Evolutionary conservation across 805 yeast genomes (phyloP).

Genomic region (Starmerella khaoyaiensis): DNA sequence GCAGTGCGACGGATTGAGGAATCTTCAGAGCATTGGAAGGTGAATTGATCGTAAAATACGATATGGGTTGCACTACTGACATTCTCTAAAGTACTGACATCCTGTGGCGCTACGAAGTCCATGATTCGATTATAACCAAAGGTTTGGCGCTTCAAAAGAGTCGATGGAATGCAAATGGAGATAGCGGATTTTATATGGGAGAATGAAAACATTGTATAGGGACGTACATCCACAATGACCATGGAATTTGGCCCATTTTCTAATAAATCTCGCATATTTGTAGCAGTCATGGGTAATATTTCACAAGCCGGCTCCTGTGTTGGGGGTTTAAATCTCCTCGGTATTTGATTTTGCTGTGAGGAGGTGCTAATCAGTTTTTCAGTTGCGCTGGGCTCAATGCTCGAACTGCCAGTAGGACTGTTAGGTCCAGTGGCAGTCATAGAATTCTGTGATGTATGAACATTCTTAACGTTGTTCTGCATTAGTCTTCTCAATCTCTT

Average conservation of each 20-base stretch:
- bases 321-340: constrained; percentile 8
- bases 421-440: too few relatives aligned
- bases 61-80: constrained; percentile 15
- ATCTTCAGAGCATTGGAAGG: constrained; percentile 7
- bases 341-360: too few relatives aligned
- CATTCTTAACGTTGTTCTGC: too few relatives aligned
- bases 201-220: constrained; percentile 59
- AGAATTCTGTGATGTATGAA: too few relatives aligned
- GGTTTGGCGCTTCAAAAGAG: constrained; percentile 61
- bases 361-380: too few relatives aligned
- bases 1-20: constrained; percentile 17
- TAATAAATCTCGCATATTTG: constrained; percentile 5
- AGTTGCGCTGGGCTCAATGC: too few relatives aligned
- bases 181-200: constrained; percentile 48
- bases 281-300: constrained; percentile 10
- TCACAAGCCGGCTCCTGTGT: not conserved
- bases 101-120: constrained; percentile 29
- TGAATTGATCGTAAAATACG: constrained; percentile 22
- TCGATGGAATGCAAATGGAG: constrained; percentile 81
- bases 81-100: constrained; percentile 21
- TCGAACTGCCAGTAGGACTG: too few relatives aligned
- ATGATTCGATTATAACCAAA: constrained; percentile 40
- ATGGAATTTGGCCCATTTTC: constrained; percentile 15
- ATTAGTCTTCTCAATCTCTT: too few relatives aligned
- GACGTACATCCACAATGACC: constrained; percentile 63